These are phyloP conservation scores for Schizochytrium sp. DNA, from an alignment of 108 stramenopile genomes.

Conservation along the genomic window DNA sequence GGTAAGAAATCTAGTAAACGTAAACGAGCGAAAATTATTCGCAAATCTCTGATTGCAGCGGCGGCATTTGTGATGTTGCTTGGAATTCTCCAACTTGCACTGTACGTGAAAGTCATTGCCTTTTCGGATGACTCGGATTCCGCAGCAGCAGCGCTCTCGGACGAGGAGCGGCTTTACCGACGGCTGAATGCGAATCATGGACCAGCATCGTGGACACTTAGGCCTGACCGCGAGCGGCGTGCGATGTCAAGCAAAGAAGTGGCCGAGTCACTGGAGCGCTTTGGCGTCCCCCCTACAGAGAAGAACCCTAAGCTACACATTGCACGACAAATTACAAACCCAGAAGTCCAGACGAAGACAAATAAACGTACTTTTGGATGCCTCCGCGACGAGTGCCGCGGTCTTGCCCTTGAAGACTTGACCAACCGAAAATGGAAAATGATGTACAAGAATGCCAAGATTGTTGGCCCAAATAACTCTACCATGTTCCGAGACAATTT, in stretches of 20 bases:
- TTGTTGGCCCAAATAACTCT: constrained; percentile 17
- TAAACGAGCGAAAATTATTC: not conserved
- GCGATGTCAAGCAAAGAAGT: not conserved
- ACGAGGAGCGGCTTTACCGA: not conserved
- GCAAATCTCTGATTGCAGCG: not conserved
- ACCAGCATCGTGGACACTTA: constrained; percentile 27
- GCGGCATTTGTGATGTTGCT: not conserved
- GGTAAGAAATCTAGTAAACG: not conserved
- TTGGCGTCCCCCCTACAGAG: not conserved
- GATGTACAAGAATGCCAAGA: constrained; percentile 62
- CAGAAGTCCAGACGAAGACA: not conserved
- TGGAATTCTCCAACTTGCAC: not conserved
- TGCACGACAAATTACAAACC: constrained; percentile 51
- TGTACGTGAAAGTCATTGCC: not conserved
- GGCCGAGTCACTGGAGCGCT: constrained; percentile 3
- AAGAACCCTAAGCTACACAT: constrained; percentile 44
- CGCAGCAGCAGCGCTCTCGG: not conserved
- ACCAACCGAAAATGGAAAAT: constrained; percentile 56
- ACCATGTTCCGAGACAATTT: constrained; percentile 30
- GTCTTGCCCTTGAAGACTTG: constrained; percentile 43
- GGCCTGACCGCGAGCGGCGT: constrained; percentile 51
- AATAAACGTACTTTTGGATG: constrained; percentile 43
- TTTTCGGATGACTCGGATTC: not conserved
- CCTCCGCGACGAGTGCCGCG: constrained; percentile 58
- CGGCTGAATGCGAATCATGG: constrained; percentile 18